Conservation (phyloP, 2,329 filamentous ascomycete genomes). For the Fusarium falciforme region DNA sequence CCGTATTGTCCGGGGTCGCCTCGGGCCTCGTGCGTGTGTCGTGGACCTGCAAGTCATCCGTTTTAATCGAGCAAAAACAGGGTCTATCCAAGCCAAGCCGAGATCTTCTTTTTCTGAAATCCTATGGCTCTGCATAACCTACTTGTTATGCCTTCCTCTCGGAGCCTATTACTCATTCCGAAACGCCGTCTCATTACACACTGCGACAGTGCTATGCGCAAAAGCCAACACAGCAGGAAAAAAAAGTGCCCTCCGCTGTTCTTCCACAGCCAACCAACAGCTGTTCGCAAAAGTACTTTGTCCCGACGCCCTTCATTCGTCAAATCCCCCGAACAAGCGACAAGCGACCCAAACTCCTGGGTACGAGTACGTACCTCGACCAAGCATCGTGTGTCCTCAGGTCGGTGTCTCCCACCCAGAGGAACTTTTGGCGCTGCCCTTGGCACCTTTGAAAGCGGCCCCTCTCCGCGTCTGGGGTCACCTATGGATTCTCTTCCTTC, state of each 20-base stretch:
- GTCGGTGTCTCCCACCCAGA: constrained; percentile 6
- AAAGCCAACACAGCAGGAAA: background rate
- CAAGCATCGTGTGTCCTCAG: background rate
- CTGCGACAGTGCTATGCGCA: background rate
- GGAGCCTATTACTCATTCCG: constrained; percentile 16
- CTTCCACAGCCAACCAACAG: background rate
- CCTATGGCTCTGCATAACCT: background rate
- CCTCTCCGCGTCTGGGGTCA: constrained; percentile 32
- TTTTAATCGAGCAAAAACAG: background rate
- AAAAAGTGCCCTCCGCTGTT: constrained; percentile 1
- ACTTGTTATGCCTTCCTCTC: background rate
- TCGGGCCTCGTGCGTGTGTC: background rate
- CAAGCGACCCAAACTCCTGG: constrained; percentile 30
- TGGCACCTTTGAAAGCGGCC: constrained; percentile 45
- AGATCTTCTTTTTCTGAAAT: background rate
- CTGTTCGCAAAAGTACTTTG: constrained; percentile 7
- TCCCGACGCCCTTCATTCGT: constrained; percentile 21
- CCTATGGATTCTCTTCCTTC: background rate
- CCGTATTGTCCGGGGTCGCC: constrained; percentile 23
- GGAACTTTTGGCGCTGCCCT: constrained; percentile 45
- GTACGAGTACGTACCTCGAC: constrained; percentile 20
- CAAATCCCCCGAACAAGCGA: constrained; percentile 1
- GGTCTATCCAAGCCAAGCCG: constrained; percentile 3
- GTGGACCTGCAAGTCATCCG: constrained; percentile 26
- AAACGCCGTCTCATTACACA: constrained; percentile 10